A percentile compares a stretch with the other conserved stretches of the same genome.
Conservation (phyloP, 192 early-diverging fungal genomes). For the Rhizophagus clarus region DNA sequence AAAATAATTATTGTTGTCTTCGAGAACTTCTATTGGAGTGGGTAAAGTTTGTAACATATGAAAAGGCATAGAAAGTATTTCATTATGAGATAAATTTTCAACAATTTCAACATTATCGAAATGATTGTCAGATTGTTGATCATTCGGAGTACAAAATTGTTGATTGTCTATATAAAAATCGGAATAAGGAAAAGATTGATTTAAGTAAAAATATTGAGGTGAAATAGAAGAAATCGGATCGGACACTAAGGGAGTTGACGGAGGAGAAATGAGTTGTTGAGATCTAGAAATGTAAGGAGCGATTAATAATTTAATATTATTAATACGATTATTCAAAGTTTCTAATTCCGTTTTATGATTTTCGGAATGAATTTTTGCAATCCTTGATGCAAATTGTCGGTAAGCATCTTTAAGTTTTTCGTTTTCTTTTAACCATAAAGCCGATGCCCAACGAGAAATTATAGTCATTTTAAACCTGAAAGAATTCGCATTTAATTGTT, state of each 20-base stretch:
- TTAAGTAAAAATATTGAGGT: neutral
- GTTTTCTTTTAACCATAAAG: neutral
- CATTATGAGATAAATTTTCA: neutral
- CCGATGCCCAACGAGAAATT: neutral
- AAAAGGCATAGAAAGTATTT: neutral
- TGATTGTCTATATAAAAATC: neutral
- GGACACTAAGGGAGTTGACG: neutral
- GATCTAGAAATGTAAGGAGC: neutral
- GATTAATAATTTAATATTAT: neutral
- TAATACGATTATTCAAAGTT: neutral
- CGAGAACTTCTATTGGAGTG: neutral
- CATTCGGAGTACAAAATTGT: neutral
- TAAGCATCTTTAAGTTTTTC: constrained; percentile 8
- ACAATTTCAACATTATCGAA: neutral
- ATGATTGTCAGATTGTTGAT: neutral
- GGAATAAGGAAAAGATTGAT: neutral
- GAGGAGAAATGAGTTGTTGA: neutral
- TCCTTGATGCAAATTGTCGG: neutral
- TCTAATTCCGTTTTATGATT: neutral
- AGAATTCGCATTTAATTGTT: neutral
- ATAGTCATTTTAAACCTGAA: neutral
- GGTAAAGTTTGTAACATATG: neutral
- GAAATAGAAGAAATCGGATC: neutral
- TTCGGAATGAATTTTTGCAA: neutral
- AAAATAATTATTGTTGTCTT: neutral